These are phyloP conservation scores for Austroboletus niveus DNA, from an alignment of 1,284 basidiomycete species.

Conservation along the genomic window DNA sequence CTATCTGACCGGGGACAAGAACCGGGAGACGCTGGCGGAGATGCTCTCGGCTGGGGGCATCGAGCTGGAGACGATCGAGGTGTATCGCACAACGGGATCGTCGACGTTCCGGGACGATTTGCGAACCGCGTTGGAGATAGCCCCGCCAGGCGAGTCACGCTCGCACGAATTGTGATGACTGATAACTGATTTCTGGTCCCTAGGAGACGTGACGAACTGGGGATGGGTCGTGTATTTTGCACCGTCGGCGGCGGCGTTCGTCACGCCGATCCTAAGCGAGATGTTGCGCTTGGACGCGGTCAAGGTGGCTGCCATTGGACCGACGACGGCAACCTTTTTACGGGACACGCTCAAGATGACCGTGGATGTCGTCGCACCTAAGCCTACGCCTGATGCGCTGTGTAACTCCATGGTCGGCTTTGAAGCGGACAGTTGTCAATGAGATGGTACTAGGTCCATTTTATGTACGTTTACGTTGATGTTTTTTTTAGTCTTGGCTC, in stretches of 20 bases:
- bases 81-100: constrained; percentile 60
- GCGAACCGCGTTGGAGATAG: too few relatives aligned
- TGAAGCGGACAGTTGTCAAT: constrained; percentile 9
- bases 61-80: constrained; percentile 49
- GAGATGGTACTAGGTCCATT: too few relatives aligned
- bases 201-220: constrained; percentile 31
- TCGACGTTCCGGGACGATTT: too few relatives aligned
- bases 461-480: too few relatives aligned
- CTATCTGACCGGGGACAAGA: too few relatives aligned
- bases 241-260: constrained; percentile 60
- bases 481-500: too few relatives aligned
- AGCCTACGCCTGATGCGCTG: constrained; percentile 56
- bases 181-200: not conserved
- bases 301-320: constrained; percentile 62
- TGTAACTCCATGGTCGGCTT: constrained; percentile 35
- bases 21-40: too few relatives aligned
- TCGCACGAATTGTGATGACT: not conserved
- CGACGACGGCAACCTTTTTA: constrained; percentile 58
- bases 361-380: constrained; percentile 54
- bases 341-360: constrained; percentile 41
- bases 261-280: constrained; percentile 47
- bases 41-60: constrained; percentile 26
- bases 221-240: constrained; percentile 75
- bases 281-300: constrained; percentile 39
- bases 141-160: constrained; percentile 23